A percentile compares a stretch with the other conserved stretches of the same genome.
These are phyloP conservation scores for Nasturtium officinale DNA, from an alignment of 345 rosid genomes.

Conservation along the genomic window DNA sequence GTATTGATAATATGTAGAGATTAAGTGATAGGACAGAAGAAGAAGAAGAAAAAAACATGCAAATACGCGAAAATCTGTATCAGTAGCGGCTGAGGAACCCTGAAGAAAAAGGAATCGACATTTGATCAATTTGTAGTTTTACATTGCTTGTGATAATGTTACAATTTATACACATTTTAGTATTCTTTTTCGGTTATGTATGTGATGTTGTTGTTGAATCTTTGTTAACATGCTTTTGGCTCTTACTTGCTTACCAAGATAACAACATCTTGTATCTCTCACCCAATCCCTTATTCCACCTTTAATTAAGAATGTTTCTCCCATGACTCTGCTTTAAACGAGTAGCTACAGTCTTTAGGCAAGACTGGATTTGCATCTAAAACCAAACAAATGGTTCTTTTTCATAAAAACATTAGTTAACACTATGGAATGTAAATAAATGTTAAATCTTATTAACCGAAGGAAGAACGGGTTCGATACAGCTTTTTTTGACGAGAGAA, in stretches of 20 bases:
- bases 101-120: conserved; percentile 1
- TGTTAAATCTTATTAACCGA: conserved; percentile 20
- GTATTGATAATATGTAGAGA: too few species aligned
- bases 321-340: too few species aligned
- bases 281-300: too few species aligned
- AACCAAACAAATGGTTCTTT: not conserved
- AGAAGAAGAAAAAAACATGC: conserved; percentile 15
- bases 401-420: not conserved
- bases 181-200: not conserved
- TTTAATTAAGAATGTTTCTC: not conserved
- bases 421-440: not conserved
- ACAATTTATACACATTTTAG: conserved; percentile 31
- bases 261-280: conserved; percentile 3
- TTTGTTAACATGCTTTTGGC: not conserved
- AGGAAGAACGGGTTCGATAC: conserved; percentile 14
- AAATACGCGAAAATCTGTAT: conserved; percentile 29
- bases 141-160: conserved; percentile 25
- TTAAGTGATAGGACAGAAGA: conserved; percentile 46
- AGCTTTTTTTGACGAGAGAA: conserved; percentile 5
- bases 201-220: not conserved
- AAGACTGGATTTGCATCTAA: too few species aligned
- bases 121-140: conserved; percentile 18
- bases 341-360: too few species aligned
- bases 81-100: conserved; percentile 33
- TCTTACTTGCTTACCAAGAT: too few species aligned